Evolutionary conservation across 78 protist species (phyloP).

Genomic region (Dictyostelium purpureum): DNA sequence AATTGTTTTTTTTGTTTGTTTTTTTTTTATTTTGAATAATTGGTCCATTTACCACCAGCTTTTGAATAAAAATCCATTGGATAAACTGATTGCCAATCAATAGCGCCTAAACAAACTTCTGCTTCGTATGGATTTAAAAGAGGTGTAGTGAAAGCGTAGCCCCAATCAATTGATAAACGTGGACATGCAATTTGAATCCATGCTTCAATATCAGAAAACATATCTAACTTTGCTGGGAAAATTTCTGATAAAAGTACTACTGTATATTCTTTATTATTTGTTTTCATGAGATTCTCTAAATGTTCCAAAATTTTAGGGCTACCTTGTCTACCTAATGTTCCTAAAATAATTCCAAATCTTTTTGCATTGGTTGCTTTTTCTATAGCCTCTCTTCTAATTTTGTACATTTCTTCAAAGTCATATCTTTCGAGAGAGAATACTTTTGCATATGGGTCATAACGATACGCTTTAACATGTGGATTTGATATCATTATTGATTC

Average conservation of each 20-base stretch:
- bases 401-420: conserved; percentile 86
- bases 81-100: conserved; percentile 88
- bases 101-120: conserved; percentile 88
- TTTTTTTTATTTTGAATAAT: conserved; percentile 47
- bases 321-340: conserved; percentile 98
- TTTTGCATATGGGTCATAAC: conserved; percentile 95
- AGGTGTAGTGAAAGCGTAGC: conserved; percentile 92
- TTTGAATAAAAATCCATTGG: conserved; percentile 96
- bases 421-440: conserved; percentile 86
- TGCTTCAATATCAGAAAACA: conserved; percentile 88
- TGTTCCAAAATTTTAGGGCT: conserved; percentile 85
- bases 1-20: neutral
- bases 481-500: conserved; percentile 97
- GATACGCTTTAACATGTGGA: conserved; percentile 92
- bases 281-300: conserved; percentile 60
- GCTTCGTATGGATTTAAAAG: conserved; percentile 95
- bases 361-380: neutral
- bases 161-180: conserved; percentile 99
- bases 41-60: conserved; percentile 92
- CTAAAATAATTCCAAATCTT: conserved; percentile 85
- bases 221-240: conserved; percentile 92
- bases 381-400: conserved; percentile 83
- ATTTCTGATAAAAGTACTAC: conserved; percentile 85
- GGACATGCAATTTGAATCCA: conserved; percentile 98
- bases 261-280: conserved; percentile 21